A percentile compares a stretch with the other conserved stretches of the same genome.
phyloP scores from a whole-genome alignment of 1,284 basidiomycete genomes.

The Leccinum pachyderme region DNA sequence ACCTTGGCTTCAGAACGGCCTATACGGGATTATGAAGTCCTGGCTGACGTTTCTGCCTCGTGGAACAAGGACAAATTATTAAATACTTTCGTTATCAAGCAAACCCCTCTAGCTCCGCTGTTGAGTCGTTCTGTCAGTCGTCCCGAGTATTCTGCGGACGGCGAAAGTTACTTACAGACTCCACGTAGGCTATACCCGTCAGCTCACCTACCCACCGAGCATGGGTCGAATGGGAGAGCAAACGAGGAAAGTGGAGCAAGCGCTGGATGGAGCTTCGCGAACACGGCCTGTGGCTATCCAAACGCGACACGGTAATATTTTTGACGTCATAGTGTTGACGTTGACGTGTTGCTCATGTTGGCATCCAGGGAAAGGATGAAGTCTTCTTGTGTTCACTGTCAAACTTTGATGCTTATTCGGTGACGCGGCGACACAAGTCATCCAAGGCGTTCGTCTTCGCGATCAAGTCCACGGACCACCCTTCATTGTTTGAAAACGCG shows the following conservation, averaged over 20 bases:
- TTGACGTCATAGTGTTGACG: background rate
- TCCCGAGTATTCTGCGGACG: constrained; percentile 1
- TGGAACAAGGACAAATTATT: constrained; percentile 81
- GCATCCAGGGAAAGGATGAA: constrained; percentile 75
- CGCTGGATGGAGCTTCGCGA: constrained; percentile 83
- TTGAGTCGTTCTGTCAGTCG: constrained; percentile 59
- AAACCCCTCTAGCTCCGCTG: constrained; percentile 58
- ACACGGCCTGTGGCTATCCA: constrained; percentile 80
- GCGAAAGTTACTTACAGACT: constrained; percentile 9
- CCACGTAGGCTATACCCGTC: constrained; percentile 60
- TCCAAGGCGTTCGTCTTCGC: constrained; percentile 81
- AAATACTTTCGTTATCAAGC: constrained; percentile 76
- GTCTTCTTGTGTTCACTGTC: constrained; percentile 75
- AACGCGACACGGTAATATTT: constrained; percentile 73
- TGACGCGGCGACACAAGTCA: constrained; percentile 69
- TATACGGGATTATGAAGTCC: constrained; percentile 75
- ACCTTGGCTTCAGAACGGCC: constrained; percentile 66
- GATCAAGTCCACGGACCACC: constrained; percentile 83
- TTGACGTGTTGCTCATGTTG: constrained; percentile 14
- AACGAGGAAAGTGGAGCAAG: constrained; percentile 91
- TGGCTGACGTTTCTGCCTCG: constrained; percentile 70
- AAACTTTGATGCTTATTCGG: constrained; percentile 81
- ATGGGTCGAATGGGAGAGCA: constrained; percentile 83
- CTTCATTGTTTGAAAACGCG: constrained; percentile 80
- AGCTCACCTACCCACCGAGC: constrained; percentile 68